Evolutionary conservation across 306 rosid genomes (phyloP).

Genomic region (Adenanthera pavonina): DNA sequence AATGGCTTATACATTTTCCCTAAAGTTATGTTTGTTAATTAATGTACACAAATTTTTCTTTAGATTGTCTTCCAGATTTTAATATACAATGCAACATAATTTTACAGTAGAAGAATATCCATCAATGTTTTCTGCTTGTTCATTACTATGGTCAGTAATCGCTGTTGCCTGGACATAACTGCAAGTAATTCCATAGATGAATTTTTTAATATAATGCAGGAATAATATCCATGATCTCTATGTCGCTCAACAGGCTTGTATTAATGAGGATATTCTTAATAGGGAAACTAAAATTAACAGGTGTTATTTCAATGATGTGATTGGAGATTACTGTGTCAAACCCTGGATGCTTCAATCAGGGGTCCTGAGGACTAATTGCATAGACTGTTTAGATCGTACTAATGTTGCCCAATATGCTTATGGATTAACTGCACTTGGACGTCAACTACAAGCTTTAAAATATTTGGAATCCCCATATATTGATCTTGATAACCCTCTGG

Average conservation of each 20-base stretch:
- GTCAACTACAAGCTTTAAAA: constrained; percentile 71
- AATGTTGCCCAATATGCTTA: constrained; percentile 95
- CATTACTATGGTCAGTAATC: constrained; percentile 5
- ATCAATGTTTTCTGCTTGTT: not conserved
- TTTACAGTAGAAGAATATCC: not conserved
- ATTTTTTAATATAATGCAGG: constrained; percentile 51
- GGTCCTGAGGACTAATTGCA: constrained; percentile 94
- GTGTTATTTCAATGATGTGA: constrained; percentile 35
- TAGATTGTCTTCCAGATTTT: constrained; percentile 17
- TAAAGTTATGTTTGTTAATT: constrained; percentile 14
- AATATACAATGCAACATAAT: constrained; percentile 14
- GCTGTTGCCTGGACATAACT: constrained; percentile 18
- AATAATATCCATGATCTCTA: constrained; percentile 46
- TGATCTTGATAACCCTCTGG: constrained; percentile 80
- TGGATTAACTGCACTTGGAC: constrained; percentile 87
- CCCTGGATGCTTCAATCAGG: constrained; percentile 70
- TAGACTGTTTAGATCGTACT: constrained; percentile 98
- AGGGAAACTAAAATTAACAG: constrained; percentile 52
- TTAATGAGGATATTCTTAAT: constrained; percentile 51
- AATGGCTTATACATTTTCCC: constrained; percentile 15
- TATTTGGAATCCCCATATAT: constrained; percentile 60
- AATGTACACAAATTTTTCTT: not conserved
- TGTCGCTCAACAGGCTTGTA: constrained; percentile 49
- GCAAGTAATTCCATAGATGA: constrained; percentile 18
- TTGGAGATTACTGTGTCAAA: constrained; percentile 44